Evolutionary conservation across 495 filamentous ascomycete genomes (phyloP).

Genomic region (Penicillium canariense): DNA sequence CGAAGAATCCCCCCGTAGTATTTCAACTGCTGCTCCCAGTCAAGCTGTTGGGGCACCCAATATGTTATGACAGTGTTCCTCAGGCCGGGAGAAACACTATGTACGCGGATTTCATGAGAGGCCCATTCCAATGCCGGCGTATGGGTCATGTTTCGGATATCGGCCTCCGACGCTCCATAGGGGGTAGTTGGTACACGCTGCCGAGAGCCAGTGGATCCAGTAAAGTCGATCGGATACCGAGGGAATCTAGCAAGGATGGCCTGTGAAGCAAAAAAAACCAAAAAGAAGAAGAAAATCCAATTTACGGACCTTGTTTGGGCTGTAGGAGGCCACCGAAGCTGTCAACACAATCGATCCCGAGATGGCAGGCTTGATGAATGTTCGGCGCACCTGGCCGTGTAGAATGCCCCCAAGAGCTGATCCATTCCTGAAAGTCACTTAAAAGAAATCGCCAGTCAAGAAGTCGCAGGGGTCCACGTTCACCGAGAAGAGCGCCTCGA

Average conservation of each 20-base stretch:
- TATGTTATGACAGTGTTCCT: constrained; percentile 43
- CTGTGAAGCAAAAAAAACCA: no score
- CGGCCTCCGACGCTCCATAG: constrained; percentile 34
- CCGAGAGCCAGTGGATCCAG: neutral
- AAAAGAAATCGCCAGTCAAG: neutral
- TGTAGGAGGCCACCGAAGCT: constrained; percentile 47
- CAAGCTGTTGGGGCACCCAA: constrained; percentile 37
- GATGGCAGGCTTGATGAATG: constrained; percentile 42
- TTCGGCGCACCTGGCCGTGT: constrained; percentile 34
- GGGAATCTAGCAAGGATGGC: neutral
- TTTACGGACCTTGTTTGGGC: constrained; percentile 39
- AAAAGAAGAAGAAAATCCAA: neutral
- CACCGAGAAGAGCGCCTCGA: constrained; percentile 40
- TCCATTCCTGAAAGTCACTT: constrained; percentile 4
- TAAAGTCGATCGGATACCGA: neutral
- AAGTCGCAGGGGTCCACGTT: constrained; percentile 19
- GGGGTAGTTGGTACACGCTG: constrained; percentile 35
- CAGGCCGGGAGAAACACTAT: constrained; percentile 39
- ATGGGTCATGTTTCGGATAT: constrained; percentile 36
- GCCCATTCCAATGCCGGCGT: constrained; percentile 51
- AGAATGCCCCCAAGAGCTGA: constrained; percentile 41
- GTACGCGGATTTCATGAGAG: constrained; percentile 45
- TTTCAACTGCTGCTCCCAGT: constrained; percentile 42
- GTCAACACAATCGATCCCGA: constrained; percentile 48
- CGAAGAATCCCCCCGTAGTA: constrained; percentile 47